Evolutionary conservation across 1,284 basidiomycete species (phyloP), one percentile per base, ranked within the genome.

Genomic region (Marasmius oreades): DNA sequence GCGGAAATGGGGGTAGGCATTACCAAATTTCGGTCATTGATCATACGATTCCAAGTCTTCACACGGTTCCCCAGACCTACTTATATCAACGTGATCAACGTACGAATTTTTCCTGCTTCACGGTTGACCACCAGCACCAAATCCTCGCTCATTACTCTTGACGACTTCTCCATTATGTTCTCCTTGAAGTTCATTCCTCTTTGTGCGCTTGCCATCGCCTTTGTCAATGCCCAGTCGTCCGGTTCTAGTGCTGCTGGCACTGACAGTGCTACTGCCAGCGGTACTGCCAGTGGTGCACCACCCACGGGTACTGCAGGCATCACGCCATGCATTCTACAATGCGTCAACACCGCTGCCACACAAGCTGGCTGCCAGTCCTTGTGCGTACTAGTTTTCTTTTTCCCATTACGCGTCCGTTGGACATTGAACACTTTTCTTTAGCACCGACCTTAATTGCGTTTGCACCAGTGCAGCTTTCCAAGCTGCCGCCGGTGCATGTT

Each of bases 391-490:
- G 5, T 7, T 4, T 42, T 42, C 20, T 8, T 42, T 22, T 8
- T 18, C 14, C 20, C 7, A 5, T 37, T 22, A n/a, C 28, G 31
- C 28, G 12, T 22, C 4, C 28, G 28, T 4, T 10, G 28, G 28
- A 31, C 10, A 31, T 5, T 37, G 10, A n/a, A 51, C 24, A 10
- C 23, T 11, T n/a, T 1, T n/a, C 45, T 28, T 20, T 23, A 51
- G 50, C 33, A 20, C 50, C n/a, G 50, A 51, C 33, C 4, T 51
- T 2, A 14, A 16, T 10, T 51, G 50, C n/a, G 50, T 51, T 33
- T 51, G 50, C 50, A 51, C 50, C 14, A 51, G 20, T n/a, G 3
- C 14, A 12, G 50, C 28, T n/a, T 51, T 51, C n/a, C 50, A 51
- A 51, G 6, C 1, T 2, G 50, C 50, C 4, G 31, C 31, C 37